A percentile compares a stretch with the other conserved stretches of the same genome.
Evolutionary conservation across 768 basidiomycete species (phyloP).

Genomic region (Pleurotus pulmonarius): DNA sequence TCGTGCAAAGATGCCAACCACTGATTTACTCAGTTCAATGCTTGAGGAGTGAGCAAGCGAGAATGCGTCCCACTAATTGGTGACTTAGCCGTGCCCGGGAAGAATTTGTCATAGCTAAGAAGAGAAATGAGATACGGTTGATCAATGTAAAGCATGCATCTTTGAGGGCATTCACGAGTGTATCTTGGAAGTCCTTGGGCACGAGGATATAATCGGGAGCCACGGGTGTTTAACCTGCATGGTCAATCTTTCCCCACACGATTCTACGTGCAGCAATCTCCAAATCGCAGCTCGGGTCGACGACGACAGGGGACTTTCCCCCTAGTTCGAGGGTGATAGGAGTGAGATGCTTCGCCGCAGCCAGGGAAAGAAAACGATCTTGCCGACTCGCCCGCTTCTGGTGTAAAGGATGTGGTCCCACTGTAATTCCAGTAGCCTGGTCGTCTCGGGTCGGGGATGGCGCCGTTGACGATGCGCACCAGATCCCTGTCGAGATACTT

Average conservation of each 20-base stretch:
- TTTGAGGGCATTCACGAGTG: slow-evolving; percentile 39
- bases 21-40: slow-evolving; percentile 54
- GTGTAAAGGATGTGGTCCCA: slow-evolving; percentile 52
- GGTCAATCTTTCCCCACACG: slow-evolving; percentile 75
- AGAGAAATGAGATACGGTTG: neutral
- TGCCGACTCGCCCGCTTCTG: slow-evolving; percentile 57
- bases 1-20: slow-evolving; percentile 40
- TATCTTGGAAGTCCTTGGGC: slow-evolving; percentile 39
- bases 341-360: slow-evolving; percentile 75
- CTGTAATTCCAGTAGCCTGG: slow-evolving; percentile 67
- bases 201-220: slow-evolving; percentile 58
- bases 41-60: slow-evolving; percentile 49
- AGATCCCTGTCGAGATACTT: slow-evolving; percentile 72
- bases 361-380: slow-evolving; percentile 65
- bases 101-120: slow-evolving; percentile 52
- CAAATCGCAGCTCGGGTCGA: slow-evolving; percentile 69
- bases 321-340: slow-evolving; percentile 52
- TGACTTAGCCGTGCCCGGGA: slow-evolving; percentile 44
- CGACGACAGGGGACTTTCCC: slow-evolving; percentile 73
- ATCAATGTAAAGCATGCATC: slow-evolving; percentile 10
- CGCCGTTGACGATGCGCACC: slow-evolving; percentile 66
- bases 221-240: slow-evolving; percentile 75
- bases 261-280: slow-evolving; percentile 65
- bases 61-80: slow-evolving; percentile 38
- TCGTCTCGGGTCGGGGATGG: slow-evolving; percentile 62